Evolutionary conservation across 176 grass and related monocot genomes (phyloP), one percentile per base, ranked within the genome.

Genomic region (Luzula sylvatica): DNA sequence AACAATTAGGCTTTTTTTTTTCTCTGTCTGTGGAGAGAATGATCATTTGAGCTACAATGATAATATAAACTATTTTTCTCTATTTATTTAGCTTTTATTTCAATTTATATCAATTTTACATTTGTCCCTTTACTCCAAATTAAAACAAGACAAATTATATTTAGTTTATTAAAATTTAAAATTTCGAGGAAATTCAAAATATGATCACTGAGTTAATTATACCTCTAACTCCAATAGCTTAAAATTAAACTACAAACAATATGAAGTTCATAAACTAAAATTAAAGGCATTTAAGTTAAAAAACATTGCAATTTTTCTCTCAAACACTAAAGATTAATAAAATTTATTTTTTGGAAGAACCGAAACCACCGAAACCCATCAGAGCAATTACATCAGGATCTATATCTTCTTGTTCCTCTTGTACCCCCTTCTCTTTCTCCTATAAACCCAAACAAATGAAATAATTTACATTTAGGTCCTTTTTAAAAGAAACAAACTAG

Each of bases 361-460:
- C 16, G 7, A 87, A 87, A 30, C 83, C 83, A 29, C 79, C 73
- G 14, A 95, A 95, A 55, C 89, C 83, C 73, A 88, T 78, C 88
- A 95, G 65, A 20, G 79, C 83, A 39, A 76, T 75, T 35, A 81
- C 48, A 53, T 95, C 88, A 24, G 79, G 88, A 66, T 95, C 88
- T 1, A 81, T 27, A 28, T 81, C 80, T 56, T 88, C 80, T 11
- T 74, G 52, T 24, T 95, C 88, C 42, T 95, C 74, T 35, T 35
- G 30, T 50, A 72, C 65, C 5, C 66, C 61, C 70, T 67, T 76
- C 64, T 81, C 83, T 75, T 78, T 82, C 73, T 95, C 24, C 29
- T 27, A 12, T 58, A 49, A 38, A 44, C 3, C 7, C 42, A 5
- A 52, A 58, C 20, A 56, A 42, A 5, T 44, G 23, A 14, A n/a